Evolutionary conservation across 2,329 filamentous ascomycete genomes (phyloP), one percentile per base, ranked within the genome.

Genomic region (Botryotinia convoluta): DNA sequence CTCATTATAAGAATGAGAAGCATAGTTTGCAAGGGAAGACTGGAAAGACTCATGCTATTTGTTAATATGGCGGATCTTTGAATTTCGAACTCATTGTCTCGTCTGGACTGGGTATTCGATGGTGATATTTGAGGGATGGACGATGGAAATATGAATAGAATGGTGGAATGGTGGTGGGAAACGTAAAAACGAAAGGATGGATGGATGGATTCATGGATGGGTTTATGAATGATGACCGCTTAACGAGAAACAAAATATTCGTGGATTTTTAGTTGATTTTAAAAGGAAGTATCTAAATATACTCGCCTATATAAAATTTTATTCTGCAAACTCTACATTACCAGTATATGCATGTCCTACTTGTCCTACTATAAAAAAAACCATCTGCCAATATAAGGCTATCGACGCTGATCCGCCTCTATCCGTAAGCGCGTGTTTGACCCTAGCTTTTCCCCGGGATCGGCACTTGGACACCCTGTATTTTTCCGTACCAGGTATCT

Each of bases 21-120:
- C 95, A 98, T 83, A 95, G 92, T 73, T 84, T 98, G 77, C 93
- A 97, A 84, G 95, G 93, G 26, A 95, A 96, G 88, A 89, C 89
- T 73, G 95, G 94, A 72, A 98, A 98, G 88, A 95, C 94, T 2
- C 95, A 97, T 82, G 91, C 89, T 57, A 86, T 97, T 74, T 98
- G 95, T 84, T 97, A 79, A 37, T 26, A 26, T 20, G 57, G n/a
- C 39, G 18, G 22, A 22, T 44, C 12, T 1, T 20, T 54, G 45
- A 26, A 9, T 68, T 39, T 61, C 8, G 6, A 37, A 39, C 5
- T 26, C 22, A 35, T 61, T 1, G 59, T 26, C 35, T n/a, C 20
- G 22, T 14, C 7, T 61, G 20, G 22, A 14, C 2, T 29, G 45
- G 32, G 48, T 37, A 3, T 48, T 29, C 22, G 18, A 51, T 32